phyloP scores from a whole-genome alignment of 2,329 filamentous ascomycete species.

The Fusarium begoniae region DNA sequence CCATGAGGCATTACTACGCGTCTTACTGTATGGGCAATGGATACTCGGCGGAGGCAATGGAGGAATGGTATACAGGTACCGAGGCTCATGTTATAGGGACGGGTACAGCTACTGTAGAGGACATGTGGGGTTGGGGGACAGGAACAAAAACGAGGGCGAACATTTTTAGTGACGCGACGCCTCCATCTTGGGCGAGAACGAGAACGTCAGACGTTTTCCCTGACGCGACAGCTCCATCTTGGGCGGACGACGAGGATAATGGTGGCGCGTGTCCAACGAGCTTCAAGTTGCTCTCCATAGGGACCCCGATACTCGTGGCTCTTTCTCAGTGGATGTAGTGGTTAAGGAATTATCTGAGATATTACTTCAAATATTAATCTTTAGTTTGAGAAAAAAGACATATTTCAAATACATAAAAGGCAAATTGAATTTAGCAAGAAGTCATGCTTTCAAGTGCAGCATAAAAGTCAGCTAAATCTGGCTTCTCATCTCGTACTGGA shows the following conservation, averaged over 20 bases:
- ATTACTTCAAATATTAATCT: background rate
- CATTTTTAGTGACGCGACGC: too few relatives aligned
- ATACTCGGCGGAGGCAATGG: background rate
- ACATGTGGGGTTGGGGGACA: background rate
- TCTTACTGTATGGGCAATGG: conserved; percentile 2
- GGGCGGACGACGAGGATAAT: background rate
- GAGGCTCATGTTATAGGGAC: background rate
- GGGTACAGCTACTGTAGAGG: background rate
- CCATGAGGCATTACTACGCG: conserved; percentile 1
- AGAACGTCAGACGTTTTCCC: background rate
- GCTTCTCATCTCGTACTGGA: background rate
- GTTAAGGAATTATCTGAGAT: too few relatives aligned
- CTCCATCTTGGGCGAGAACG: too few relatives aligned
- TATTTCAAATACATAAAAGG: background rate
- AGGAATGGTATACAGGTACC: conserved; percentile 1
- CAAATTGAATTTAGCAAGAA: background rate
- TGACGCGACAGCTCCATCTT: background rate
- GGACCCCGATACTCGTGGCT: background rate
- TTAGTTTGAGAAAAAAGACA: too few relatives aligned
- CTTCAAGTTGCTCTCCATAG: fast-evolving
- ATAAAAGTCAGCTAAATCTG: background rate
- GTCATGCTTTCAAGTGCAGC: background rate
- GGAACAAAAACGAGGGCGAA: background rate
- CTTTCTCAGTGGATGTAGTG: background rate
- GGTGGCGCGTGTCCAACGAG: background rate